Base-by-base conservation (phyloP, 2,329 filamentous ascomycete genomes). In the Trichoderma sp. region DNA sequence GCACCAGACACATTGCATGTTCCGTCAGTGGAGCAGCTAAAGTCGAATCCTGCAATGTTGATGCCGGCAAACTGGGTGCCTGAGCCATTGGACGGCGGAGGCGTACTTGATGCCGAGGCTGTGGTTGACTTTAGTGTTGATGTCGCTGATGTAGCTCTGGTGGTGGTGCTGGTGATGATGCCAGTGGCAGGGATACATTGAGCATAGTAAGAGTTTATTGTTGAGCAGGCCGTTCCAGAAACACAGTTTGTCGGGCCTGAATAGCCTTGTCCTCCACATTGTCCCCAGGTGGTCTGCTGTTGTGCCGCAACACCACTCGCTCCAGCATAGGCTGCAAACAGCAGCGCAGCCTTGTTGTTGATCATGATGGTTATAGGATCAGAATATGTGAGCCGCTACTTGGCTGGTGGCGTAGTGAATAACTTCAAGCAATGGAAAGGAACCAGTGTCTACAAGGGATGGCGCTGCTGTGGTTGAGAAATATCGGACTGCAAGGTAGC, bases 21-120 rank as follows among this genome's bases (percentile, higher is more conserved):
- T 75, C 81, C 81, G 75, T 82, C 77, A 49, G 79, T 81, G 58
- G 77, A 74, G 61, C 81, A 82, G 16, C 82, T 81, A 72, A 83
- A 82, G 66, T 83, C 82, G 54, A 66, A 66, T 14, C 63, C 63
- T 21, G 63, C 63, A 56, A 66, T 66, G 13, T 66, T 66, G 5
- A 66, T 58, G 16, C 63, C 63, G 6, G 54, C 63, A 66, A 56
- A 58, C 8, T 24, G 60, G 30, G 34, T 30, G 0, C 60, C 60
- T 32, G 60, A 37, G 18, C 11, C 26, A 32, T 16, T 24, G 6
- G 60, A 30, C 0, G 46, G 30, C 24, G 60, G 60, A 54, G 51
- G 10, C 8, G 49, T 26, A 2, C 18, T 64, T 54, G 46, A 13
- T 13, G 46, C 34, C 8, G 37, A 16, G 4, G 16, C 16, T 39